These are phyloP conservation scores for Calonectria hawksworthii DNA, from an alignment of 2,329 filamentous ascomycete species.

Conservation along the genomic window DNA sequence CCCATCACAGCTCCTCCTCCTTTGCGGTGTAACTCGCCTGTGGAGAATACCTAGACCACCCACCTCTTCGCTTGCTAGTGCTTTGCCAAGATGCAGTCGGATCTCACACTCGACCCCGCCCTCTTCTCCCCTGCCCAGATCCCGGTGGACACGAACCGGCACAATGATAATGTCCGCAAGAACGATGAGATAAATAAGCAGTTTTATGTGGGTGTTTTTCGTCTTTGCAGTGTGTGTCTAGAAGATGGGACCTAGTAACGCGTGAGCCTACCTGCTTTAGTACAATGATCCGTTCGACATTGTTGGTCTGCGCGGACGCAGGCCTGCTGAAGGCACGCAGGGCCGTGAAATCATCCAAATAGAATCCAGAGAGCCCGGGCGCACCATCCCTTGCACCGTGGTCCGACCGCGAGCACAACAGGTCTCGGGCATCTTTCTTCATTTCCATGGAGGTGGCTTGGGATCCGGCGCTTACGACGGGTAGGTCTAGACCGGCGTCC, in stretches of 20 bases:
- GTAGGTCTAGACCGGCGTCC: background rate
- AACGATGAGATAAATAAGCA: conserved; percentile 10
- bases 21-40: conserved; percentile 1
- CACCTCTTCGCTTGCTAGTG: background rate
- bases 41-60: background rate
- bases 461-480: conserved; percentile 7
- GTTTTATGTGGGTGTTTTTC: conserved; percentile 3
- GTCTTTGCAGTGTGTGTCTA: background rate
- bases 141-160: background rate
- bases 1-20: background rate
- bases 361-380: conserved; percentile 8
- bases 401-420: background rate
- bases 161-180: background rate
- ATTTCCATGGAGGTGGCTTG: conserved; percentile 23
- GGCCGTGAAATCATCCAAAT: conserved; percentile 11
- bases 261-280: background rate
- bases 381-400: conserved; percentile 11
- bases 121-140: background rate
- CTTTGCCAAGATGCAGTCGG: conserved; percentile 18
- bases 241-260: background rate
- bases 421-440: conserved; percentile 10
- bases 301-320: background rate
- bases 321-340: background rate
- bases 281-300: background rate
- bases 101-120: conserved; percentile 11